Conservation (phyloP, 2,329 filamentous ascomycete species). For the Fusarium tuaranense region DNA sequence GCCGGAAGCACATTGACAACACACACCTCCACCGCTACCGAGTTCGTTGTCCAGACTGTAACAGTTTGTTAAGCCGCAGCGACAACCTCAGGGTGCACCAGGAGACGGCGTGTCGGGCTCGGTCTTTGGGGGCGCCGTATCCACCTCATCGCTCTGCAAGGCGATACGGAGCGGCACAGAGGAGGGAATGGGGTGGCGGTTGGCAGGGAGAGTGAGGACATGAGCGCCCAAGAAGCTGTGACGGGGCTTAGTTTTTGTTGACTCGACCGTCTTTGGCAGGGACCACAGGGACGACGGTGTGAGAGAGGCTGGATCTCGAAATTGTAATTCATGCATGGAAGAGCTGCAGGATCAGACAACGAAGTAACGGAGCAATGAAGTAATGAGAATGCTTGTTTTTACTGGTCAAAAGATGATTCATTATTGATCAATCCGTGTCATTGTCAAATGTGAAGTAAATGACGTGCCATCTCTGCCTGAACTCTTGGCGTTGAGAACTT, state of each 20-base stretch:
- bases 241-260: background rate
- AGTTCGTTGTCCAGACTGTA: background rate
- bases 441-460: background rate
- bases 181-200: background rate
- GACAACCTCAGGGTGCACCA: constrained; percentile 9
- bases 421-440: background rate
- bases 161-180: background rate
- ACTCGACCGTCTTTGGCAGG: background rate
- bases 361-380: background rate
- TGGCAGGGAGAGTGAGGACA: background rate
- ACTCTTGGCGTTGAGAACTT: background rate
- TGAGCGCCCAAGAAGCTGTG: background rate
- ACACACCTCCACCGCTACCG: background rate
- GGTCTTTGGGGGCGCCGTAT: background rate
- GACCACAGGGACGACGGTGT: background rate
- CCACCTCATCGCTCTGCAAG: background rate
- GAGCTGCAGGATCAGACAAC: background rate
- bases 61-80: background rate
- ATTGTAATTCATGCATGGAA: background rate
- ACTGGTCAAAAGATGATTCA: background rate
- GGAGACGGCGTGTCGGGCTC: background rate
- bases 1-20: background rate
- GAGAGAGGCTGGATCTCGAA: background rate
- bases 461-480: background rate
- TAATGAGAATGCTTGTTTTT: background rate